phyloP scores from a whole-genome alignment of 345 rosid species.

The Hypericum androsaemum region DNA sequence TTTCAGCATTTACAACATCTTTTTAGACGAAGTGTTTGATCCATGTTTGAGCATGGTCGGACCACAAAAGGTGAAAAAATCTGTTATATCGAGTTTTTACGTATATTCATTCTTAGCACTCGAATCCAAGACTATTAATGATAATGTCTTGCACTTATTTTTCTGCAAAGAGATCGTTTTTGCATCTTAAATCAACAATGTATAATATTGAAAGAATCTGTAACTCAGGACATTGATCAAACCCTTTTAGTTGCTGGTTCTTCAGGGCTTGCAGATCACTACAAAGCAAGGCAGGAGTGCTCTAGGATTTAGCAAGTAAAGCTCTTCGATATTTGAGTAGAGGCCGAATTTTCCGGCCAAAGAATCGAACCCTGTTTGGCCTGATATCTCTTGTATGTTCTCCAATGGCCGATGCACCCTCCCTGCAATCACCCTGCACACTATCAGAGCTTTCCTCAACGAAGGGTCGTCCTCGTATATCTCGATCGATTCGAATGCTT shows the following conservation, averaged over 20 bases:
- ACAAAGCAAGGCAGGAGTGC: constrained; percentile 93
- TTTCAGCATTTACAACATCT: too few species aligned
- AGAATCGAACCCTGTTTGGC: constrained; percentile 88
- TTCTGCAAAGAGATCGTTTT: too few species aligned
- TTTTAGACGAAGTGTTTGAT: too few species aligned
- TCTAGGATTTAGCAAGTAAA: constrained; percentile 82
- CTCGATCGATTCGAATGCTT: constrained; percentile 66
- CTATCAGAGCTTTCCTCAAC: constrained; percentile 74
- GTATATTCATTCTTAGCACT: too few species aligned
- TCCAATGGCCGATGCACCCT: constrained; percentile 92
- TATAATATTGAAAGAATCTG: too few species aligned
- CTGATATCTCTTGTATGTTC: constrained; percentile 69
- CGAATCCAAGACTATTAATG: too few species aligned
- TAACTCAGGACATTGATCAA: too few species aligned
- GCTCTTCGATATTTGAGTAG: constrained; percentile 88
- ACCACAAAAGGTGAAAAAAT: too few species aligned
- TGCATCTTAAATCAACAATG: too few species aligned
- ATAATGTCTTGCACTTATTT: too few species aligned
- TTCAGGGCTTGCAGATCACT: constrained; percentile 72
- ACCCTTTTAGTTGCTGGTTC: neutral
- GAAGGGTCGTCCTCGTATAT: constrained; percentile 32
- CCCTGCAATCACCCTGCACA: constrained; percentile 92
- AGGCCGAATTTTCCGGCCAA: constrained; percentile 93
- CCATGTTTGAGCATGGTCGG: too few species aligned
- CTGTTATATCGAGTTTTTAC: too few species aligned